These are phyloP conservation scores for Coix lacrymajobi DNA, from an alignment of 176 grass and related monocot genomes.

Conservation along the genomic window DNA sequence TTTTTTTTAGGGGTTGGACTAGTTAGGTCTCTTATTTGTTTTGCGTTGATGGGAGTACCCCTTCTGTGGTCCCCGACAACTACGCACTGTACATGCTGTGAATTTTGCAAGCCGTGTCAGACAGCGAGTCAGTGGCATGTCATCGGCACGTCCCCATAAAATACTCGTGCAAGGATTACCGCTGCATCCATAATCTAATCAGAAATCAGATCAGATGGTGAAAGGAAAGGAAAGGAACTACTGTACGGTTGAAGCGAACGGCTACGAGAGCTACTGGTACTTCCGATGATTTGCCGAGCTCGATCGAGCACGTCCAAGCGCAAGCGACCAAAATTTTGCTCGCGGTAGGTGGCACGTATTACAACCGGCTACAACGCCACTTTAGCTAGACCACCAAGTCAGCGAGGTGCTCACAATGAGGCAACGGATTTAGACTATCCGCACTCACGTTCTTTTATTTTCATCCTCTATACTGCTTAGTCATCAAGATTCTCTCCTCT, in stretches of 20 bases:
- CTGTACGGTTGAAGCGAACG: background rate
- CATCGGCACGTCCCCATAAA: background rate
- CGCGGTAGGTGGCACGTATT: slow-evolving; percentile 16
- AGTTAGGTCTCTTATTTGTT: no score
- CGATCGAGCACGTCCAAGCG: slow-evolving; percentile 24
- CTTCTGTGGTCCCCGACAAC: no score
- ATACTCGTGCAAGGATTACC: background rate
- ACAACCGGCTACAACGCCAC: slow-evolving; percentile 36
- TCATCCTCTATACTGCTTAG: no score
- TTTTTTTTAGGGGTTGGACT: no score
- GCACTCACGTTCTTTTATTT: no score
- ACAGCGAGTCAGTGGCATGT: slow-evolving; percentile 25
- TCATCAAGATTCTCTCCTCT: no score
- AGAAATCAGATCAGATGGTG: background rate
- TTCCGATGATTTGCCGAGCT: background rate
- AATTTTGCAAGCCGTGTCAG: background rate
- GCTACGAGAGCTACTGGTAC: background rate
- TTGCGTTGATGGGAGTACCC: no score
- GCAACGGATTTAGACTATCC: no score
- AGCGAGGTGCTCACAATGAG: slow-evolving; percentile 2
- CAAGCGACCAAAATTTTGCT: background rate
- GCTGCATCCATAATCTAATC: background rate
- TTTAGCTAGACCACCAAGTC: slow-evolving; percentile 24
- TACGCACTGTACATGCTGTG: no score
- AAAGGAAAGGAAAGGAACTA: background rate